Conservation (phyloP, 441 rosid genomes). For the Adansonia madagascariensis region DNA sequence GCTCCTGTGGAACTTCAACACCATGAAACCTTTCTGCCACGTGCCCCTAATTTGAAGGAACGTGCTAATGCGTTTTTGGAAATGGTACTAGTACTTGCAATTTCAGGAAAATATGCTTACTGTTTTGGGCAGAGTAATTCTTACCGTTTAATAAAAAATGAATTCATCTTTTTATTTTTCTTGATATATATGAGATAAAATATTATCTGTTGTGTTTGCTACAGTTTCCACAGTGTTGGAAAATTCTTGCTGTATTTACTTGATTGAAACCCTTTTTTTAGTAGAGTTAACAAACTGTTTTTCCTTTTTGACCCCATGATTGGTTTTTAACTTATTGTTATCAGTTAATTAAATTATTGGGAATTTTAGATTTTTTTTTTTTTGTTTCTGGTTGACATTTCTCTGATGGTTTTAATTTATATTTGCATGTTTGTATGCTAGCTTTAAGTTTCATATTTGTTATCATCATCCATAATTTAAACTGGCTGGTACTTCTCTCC, state of each 20-base stretch:
- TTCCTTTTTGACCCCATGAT: neutral
- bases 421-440: neutral
- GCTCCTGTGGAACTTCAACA: constrained; percentile 99
- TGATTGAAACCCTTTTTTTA: neutral
- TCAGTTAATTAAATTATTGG: neutral
- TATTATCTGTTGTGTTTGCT: neutral
- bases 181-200: neutral
- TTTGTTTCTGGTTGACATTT: neutral
- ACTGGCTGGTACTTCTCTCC: constrained; percentile 16
- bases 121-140: constrained; percentile 4
- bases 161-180: neutral
- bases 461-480: neutral
- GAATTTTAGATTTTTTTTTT: neutral
- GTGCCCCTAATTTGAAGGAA: constrained; percentile 96
- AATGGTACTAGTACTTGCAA: constrained; percentile 59
- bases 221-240: neutral
- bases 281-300: neutral
- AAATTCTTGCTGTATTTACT: constrained; percentile 14
- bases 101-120: neutral
- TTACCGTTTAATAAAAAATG: neutral
- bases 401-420: neutral
- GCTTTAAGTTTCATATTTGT: constrained; percentile 4
- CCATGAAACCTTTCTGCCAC: constrained; percentile 97
- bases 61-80: constrained; percentile 96
- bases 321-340: neutral